Conservation (phyloP, 169 alveolate genomes). For the Plasmodium blacklocki region DNA sequence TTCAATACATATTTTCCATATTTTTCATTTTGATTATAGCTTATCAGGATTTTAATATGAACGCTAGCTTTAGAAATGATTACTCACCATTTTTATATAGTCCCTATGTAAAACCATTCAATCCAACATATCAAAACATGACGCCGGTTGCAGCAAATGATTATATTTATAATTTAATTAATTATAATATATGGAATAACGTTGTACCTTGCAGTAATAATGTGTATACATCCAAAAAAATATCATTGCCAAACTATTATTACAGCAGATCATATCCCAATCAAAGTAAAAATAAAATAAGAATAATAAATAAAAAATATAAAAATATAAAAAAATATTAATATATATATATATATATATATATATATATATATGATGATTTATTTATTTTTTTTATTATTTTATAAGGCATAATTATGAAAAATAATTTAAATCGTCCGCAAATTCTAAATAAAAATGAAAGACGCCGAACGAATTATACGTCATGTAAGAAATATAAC, state of each 20-base stretch:
- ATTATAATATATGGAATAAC: slow-evolving; percentile 38
- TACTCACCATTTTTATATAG: slow-evolving; percentile 4
- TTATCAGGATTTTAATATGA: too few species aligned
- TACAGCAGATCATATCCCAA: slow-evolving; percentile 21
- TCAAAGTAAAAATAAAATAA: slow-evolving; percentile 15
- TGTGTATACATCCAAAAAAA: slow-evolving; percentile 24
- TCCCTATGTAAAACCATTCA: slow-evolving; percentile 7
- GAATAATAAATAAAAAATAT: neutral
- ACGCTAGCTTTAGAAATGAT: too few species aligned
- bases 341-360: neutral
- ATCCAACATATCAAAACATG: slow-evolving; percentile 21
- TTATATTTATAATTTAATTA: slow-evolving; percentile 16
- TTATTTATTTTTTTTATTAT: neutral
- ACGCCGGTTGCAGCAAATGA: neutral
- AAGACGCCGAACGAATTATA: neutral
- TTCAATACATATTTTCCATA: neutral
- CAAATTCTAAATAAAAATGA: neutral
- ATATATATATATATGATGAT: neutral
- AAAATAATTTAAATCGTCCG: slow-evolving; percentile 29
- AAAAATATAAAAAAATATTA: too few species aligned
- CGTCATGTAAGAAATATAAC: slow-evolving; percentile 28
- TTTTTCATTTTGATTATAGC: too few species aligned
- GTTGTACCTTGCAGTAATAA: slow-evolving; percentile 17
- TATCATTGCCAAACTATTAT: slow-evolving; percentile 21
- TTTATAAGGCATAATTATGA: slow-evolving; percentile 2